These are phyloP conservation scores for Zymoseptoria pseudotritici DNA, from an alignment of 2,329 filamentous ascomycete genomes.

Conservation along the genomic window DNA sequence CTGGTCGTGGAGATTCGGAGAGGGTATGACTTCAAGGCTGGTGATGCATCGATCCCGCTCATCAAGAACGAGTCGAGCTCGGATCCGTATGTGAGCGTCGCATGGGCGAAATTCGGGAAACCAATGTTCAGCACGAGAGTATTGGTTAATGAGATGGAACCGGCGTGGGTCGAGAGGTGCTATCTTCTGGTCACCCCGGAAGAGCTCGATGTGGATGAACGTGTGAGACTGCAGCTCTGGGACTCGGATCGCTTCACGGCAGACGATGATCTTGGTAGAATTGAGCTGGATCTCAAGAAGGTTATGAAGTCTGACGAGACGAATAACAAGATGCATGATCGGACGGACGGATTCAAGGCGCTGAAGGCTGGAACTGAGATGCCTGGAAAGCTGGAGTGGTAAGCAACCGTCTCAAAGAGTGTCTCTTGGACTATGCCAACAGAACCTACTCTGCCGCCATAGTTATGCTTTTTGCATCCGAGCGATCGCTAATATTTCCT, in stretches of 20 bases:
- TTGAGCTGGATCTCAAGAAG: conserved; percentile 60
- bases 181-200: conserved; percentile 63
- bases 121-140: conserved; percentile 60
- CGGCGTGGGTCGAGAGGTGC: conserved; percentile 63
- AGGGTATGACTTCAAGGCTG: conserved; percentile 64
- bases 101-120: conserved; percentile 72
- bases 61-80: conserved; percentile 51
- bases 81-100: conserved; percentile 64
- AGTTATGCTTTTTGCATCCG: too few relatives aligned
- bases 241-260: conserved; percentile 66
- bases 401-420: too few relatives aligned
- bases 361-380: conserved; percentile 59
- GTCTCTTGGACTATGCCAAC: too few relatives aligned
- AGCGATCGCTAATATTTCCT: too few relatives aligned
- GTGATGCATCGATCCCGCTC: conserved; percentile 56
- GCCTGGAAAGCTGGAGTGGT: conserved; percentile 59
- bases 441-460: too few relatives aligned
- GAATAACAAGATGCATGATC: conserved; percentile 54
- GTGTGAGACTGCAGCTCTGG: conserved; percentile 64
- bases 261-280: conserved; percentile 66
- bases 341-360: conserved; percentile 58
- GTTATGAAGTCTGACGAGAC: conserved; percentile 55
- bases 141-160: conserved; percentile 57
- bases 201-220: conserved; percentile 60
- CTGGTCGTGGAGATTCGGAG: conserved; percentile 59